phyloP scores from a whole-genome alignment of 2,329 filamentous ascomycete genomes.

The Hansfordia pulvinata region DNA sequence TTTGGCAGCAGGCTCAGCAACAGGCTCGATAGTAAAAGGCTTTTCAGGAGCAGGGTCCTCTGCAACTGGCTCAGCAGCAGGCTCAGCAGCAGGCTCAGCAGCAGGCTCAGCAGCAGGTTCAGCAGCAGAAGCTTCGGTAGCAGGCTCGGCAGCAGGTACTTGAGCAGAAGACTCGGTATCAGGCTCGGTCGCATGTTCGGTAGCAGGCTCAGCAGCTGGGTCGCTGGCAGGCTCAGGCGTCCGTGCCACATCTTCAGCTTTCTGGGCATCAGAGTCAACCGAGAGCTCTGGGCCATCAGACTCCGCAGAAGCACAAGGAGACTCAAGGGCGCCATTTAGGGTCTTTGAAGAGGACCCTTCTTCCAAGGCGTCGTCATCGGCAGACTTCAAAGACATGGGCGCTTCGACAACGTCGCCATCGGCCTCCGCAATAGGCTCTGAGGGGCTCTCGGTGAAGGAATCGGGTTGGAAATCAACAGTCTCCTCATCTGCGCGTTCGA shows the following conservation, averaged over 20 bases:
- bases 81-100: conserved; percentile 1
- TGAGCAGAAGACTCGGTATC: too few relatives aligned
- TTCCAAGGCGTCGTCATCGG: not conserved
- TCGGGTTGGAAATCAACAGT: too few relatives aligned
- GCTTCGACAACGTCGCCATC: too few relatives aligned
- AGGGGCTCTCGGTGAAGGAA: too few relatives aligned
- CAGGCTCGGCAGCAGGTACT: conserved; percentile 4
- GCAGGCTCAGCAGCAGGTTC: conserved; percentile 2
- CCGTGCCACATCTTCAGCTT: conserved; percentile 1
- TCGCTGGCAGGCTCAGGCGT: conserved; percentile 1
- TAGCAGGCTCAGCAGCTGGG: too few relatives aligned
- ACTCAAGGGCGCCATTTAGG: too few relatives aligned
- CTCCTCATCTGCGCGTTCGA: too few relatives aligned
- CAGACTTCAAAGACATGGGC: too few relatives aligned
- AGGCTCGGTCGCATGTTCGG: too few relatives aligned
- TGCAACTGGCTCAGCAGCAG: conserved; percentile 6
- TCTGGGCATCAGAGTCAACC: conserved; percentile 1
- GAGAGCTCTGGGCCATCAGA: conserved; percentile 8
- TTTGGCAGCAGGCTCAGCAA: conserved; percentile 1
- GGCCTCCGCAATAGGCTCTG: too few relatives aligned
- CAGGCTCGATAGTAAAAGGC: conserved; percentile 1
- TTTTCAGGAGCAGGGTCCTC: conserved; percentile 2
- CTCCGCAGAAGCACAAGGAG: conserved; percentile 2
- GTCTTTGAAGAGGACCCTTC: conserved; percentile 5
- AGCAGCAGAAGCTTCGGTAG: conserved; percentile 1